phyloP scores from a whole-genome alignment of 108 stramenopile species.

The Craspedostauros australis region DNA sequence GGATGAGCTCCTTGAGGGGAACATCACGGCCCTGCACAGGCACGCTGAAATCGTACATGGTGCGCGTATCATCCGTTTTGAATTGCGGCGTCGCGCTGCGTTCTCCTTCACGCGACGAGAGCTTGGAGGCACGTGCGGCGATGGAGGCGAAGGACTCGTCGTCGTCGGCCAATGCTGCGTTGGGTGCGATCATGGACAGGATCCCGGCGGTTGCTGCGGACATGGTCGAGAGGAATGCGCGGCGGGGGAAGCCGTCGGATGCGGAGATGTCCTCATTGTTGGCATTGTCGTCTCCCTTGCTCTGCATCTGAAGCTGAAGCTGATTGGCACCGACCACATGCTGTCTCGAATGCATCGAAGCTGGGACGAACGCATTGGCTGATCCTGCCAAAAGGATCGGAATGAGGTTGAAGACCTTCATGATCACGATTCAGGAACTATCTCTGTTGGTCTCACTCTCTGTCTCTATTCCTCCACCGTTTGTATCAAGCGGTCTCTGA shows the following conservation, averaged over 20 bases:
- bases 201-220: background rate
- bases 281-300: too few relatives aligned
- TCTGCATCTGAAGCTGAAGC: too few relatives aligned
- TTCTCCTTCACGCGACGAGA: slow-evolving; percentile 35
- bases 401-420: too few relatives aligned
- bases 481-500: too few relatives aligned
- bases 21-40: slow-evolving; percentile 49
- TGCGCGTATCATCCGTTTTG: slow-evolving; percentile 38
- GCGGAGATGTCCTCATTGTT: too few relatives aligned
- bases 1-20: slow-evolving; percentile 45
- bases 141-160: slow-evolving; percentile 57
- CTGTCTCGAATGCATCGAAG: too few relatives aligned
- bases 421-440: too few relatives aligned
- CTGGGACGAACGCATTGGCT: too few relatives aligned
- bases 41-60: slow-evolving; percentile 75
- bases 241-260: background rate
- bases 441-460: too few relatives aligned
- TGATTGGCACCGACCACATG: too few relatives aligned
- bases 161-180: slow-evolving; percentile 2
- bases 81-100: slow-evolving; percentile 14
- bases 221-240: background rate
- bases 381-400: too few relatives aligned
- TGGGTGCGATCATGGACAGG: background rate
- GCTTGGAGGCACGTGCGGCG: slow-evolving; percentile 56
- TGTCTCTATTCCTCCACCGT: too few relatives aligned